These are phyloP conservation scores for Pleurozium schreberi DNA, from an alignment of 225 moss, liverwort and hornwort species.

Conservation along the genomic window DNA sequence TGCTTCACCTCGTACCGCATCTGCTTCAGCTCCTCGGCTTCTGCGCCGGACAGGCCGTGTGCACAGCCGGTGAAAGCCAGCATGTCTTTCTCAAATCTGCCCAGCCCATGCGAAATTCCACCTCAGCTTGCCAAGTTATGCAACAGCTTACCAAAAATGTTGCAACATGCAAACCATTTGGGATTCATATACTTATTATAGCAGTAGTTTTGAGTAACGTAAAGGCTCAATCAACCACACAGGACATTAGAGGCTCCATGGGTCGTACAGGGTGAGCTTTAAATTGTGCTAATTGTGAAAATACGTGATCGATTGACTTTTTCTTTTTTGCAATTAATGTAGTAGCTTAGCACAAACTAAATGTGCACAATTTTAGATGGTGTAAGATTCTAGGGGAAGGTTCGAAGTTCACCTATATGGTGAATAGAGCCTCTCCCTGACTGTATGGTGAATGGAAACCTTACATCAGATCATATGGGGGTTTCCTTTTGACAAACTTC, in stretches of 20 bases:
- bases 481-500: background rate
- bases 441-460: background rate
- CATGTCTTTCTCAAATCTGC: conserved; percentile 82
- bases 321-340: background rate
- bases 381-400: background rate
- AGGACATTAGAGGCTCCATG: background rate
- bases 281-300: background rate
- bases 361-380: background rate
- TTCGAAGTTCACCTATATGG: background rate
- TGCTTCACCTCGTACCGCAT: conserved; percentile 62
- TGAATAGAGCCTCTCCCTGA: background rate
- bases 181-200: background rate
- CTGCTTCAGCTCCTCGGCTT: conserved; percentile 52
- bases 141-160: background rate
- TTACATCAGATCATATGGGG: background rate
- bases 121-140: background rate
- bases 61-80: conserved; percentile 69
- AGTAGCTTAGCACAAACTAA: background rate
- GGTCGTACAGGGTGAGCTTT: background rate
- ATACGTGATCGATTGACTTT: background rate
- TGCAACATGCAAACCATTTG: background rate
- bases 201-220: background rate
- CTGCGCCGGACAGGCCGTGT: conserved; percentile 40
- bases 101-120: background rate
- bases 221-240: background rate